Evolutionary conservation across 495 filamentous ascomycete species (phyloP), one percentile per base, ranked within the genome.

Genomic region (Hyphodiscus hymeniophilus): DNA sequence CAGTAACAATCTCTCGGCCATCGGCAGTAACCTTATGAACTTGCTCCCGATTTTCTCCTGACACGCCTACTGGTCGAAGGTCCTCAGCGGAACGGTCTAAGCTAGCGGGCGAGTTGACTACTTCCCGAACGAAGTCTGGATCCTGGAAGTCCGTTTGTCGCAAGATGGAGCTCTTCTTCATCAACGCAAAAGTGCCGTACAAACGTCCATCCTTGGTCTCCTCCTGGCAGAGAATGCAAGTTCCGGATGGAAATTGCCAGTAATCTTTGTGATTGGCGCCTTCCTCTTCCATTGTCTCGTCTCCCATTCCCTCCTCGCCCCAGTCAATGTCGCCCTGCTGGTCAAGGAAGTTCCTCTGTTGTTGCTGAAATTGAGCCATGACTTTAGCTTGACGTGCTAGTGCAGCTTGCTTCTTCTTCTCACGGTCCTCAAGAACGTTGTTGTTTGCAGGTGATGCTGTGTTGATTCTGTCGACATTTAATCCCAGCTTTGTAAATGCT

Each of bases 351-450:
- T 78, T 88, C 63, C 94, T 89, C 59, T 97, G 94, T 57, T 99
- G 89, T 58, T 94, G 81, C 61, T 95, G 92, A 69, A 97, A 94
- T 61, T 95, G 87, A 2, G 89, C 91, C 89, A 97, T 95, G 16
- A 97, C 86, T 53, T 76, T 81, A 7, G 89, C 89, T 66, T 97
- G 89, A 39, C 92, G 75, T 50, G 91, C 89, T 28, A 88, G 63
- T 0, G 94, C 92, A 23, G 90, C 82, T 56, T 82, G 79, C 71
- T 95, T 97, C 72, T 89, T 97, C 39, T 74, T 65, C 62, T 94
- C 88, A 40, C 80, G 81, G 51, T 89, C 84, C 51, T 81, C 78
- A 10, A 85, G 79, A 2, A 66, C 72, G 45, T 76, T 77, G 51
- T 67, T 66, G 30, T 60, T 66, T 4, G 71, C 70, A n/a, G 73